Conservation (phyloP, 768 basidiomycete species). For the Myochromella boudieri region DNA sequence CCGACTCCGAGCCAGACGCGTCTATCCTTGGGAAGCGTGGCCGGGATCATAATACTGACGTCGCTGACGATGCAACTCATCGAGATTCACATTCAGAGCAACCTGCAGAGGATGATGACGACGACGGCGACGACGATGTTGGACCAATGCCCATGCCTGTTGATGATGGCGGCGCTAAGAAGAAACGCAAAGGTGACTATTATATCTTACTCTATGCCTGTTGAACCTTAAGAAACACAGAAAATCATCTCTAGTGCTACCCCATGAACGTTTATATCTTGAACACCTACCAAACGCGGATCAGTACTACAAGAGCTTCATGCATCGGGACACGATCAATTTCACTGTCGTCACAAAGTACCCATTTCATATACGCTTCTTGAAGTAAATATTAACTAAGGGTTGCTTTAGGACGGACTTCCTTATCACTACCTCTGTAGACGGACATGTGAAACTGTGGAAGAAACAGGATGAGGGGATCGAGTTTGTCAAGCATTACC, state of each 20-base stretch:
- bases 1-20: slow-evolving; percentile 46
- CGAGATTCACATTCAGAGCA: slow-evolving; percentile 14
- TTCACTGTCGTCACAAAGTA: slow-evolving; percentile 89
- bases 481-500: slow-evolving; percentile 98
- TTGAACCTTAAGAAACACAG: slow-evolving; percentile 34
- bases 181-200: slow-evolving; percentile 79
- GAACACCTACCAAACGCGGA: slow-evolving; percentile 91
- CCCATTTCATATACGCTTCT: slow-evolving; percentile 21
- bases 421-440: slow-evolving; percentile 89
- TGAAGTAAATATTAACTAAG: background rate
- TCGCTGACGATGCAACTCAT: slow-evolving; percentile 7
- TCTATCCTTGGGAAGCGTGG: slow-evolving; percentile 66
- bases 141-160: slow-evolving; percentile 87
- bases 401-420: slow-evolving; percentile 76
- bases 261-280: slow-evolving; percentile 90
- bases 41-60: slow-evolving; percentile 35
- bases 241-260: slow-evolving; percentile 63
- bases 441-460: slow-evolving; percentile 98
- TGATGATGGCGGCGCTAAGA: slow-evolving; percentile 50
- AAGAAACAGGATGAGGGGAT: slow-evolving; percentile 96
- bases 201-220: slow-evolving; percentile 15
- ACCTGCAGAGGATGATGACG: slow-evolving; percentile 48
- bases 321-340: slow-evolving; percentile 94
- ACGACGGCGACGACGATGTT: slow-evolving; percentile 72
- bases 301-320: slow-evolving; percentile 96